These are phyloP conservation scores for Tuber brumale DNA, from an alignment of 495 filamentous ascomycete genomes.

Conservation along the genomic window DNA sequence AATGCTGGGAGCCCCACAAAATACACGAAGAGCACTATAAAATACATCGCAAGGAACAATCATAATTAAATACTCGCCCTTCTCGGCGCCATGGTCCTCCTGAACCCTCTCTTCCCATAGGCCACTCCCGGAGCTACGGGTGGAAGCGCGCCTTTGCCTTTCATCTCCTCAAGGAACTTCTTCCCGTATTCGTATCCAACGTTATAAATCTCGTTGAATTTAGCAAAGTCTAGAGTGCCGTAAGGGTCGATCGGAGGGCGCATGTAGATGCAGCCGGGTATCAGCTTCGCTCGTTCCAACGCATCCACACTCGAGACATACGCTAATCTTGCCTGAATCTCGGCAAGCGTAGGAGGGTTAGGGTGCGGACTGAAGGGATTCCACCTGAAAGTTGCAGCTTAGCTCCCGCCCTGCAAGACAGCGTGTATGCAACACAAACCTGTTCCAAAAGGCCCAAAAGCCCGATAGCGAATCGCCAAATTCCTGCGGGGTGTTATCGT, in stretches of 20 bases:
- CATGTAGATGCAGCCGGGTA: conserved; percentile 87
- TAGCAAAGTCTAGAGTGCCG: conserved; percentile 90
- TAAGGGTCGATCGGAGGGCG: conserved; percentile 88
- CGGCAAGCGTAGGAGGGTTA: conserved; percentile 89
- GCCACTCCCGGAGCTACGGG: conserved; percentile 51
- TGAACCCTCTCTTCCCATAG: conserved; percentile 79
- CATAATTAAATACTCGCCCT: conserved; percentile 70
- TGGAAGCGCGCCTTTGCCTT: conserved; percentile 57
- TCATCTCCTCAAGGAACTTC: conserved; percentile 64
- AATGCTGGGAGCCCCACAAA: neutral
- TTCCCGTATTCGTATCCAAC: conserved; percentile 81
- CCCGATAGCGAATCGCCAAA: conserved; percentile 95
- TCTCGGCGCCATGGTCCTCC: conserved; percentile 88
- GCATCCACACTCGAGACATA: conserved; percentile 93
- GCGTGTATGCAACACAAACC: conserved; percentile 39
- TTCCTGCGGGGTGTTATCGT: conserved; percentile 80
- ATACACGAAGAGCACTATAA: neutral
- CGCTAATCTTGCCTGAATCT: conserved; percentile 89
- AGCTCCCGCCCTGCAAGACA: neutral
- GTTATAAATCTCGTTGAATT: conserved; percentile 93
- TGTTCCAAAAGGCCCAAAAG: conserved; percentile 84
- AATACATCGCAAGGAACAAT: neutral
- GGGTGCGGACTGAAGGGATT: conserved; percentile 81
- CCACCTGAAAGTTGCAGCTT: conserved; percentile 50
- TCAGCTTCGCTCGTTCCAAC: conserved; percentile 82